These are phyloP conservation scores for Eimeria tenella DNA, from an alignment of 169 alveolate species.

Conservation along the genomic window DNA sequence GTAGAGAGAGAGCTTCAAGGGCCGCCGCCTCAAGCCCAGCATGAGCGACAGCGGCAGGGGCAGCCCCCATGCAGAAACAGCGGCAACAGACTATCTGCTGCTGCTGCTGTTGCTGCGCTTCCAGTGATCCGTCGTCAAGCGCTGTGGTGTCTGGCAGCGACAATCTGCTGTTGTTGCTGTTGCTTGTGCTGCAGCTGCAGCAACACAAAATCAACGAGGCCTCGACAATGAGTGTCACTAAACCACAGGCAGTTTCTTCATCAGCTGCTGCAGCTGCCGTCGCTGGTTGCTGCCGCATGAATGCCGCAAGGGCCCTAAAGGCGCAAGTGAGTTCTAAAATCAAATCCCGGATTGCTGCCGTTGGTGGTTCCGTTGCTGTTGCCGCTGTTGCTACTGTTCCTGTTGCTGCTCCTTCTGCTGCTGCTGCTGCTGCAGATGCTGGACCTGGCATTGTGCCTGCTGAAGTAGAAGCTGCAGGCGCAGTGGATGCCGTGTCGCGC, in stretches of 20 bases:
- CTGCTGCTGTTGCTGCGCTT: conserved; percentile 30
- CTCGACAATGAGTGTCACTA: not conserved
- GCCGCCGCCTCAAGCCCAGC: conserved; percentile 56
- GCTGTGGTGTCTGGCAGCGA: not conserved
- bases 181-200: conserved; percentile 56
- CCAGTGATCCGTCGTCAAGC: conserved; percentile 5
- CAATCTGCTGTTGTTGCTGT: not conserved
- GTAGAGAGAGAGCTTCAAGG: conserved; percentile 40
- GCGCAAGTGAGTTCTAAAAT: conserved; percentile 42
- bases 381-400: conserved; percentile 4
- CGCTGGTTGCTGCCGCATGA: conserved; percentile 60
- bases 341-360: not conserved
- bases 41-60: not conserved
- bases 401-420: conserved; percentile 23
- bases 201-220: not conserved
- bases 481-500: not conserved
- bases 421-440: conserved; percentile 37
- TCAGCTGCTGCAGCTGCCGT: conserved; percentile 24
- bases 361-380: not conserved
- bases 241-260: not conserved
- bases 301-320: conserved; percentile 55
- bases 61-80: not conserved
- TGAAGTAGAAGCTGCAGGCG: not conserved
- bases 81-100: conserved; percentile 53
- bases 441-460: not conserved